These are phyloP conservation scores for Sequoiadendron giganteum DNA, from an alignment of 75 land plant genomes.

Conservation along the genomic window DNA sequence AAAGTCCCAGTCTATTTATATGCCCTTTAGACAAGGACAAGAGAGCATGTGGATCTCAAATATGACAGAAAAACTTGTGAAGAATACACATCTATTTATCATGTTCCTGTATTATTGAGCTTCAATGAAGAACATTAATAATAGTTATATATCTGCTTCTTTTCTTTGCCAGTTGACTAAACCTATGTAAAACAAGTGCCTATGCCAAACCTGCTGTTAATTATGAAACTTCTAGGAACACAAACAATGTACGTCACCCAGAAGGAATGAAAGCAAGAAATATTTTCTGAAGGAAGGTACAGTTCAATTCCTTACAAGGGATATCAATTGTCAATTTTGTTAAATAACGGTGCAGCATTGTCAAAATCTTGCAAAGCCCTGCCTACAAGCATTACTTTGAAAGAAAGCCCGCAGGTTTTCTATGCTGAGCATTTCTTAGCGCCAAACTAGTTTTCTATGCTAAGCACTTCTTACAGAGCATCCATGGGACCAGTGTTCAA, in stretches of 20 bases:
- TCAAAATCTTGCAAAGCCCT: background rate
- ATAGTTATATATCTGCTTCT: background rate
- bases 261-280: background rate
- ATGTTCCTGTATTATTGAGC: background rate
- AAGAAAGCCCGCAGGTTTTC: background rate
- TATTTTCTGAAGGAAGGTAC: background rate
- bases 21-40: background rate
- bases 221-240: background rate
- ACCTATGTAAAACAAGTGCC: background rate
- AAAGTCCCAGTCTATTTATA: background rate
- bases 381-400: background rate
- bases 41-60: background rate
- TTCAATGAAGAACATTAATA: background rate
- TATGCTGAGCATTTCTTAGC: too few species aligned
- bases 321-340: background rate
- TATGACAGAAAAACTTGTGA: background rate
- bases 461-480: too few species aligned
- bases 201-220: background rate
- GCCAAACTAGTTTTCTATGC: too few species aligned
- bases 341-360: background rate
- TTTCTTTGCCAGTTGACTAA: background rate
- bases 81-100: background rate
- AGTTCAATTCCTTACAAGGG: background rate
- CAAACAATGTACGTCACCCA: background rate
- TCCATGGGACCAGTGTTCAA: too few species aligned